phyloP scores from a whole-genome alignment of 148 eudicot genomes.

The Arctostaphylos glauca region DNA sequence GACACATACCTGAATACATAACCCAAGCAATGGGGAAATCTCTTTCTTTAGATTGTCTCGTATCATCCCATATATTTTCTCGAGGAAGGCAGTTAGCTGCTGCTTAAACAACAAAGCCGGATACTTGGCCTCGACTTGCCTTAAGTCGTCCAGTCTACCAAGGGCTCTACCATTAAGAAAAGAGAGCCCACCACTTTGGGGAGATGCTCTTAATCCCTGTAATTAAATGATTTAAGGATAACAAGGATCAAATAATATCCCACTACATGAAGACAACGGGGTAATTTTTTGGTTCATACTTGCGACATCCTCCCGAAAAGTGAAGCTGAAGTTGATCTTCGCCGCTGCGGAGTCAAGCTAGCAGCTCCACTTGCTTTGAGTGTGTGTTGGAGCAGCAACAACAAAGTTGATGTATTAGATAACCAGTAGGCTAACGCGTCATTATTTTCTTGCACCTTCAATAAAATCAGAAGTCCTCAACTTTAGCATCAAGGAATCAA shows the following conservation, averaged over 20 bases:
- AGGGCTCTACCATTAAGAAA: constrained; percentile 72
- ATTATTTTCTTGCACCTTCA: constrained; percentile 82
- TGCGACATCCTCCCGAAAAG: constrained; percentile 97
- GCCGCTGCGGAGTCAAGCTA: constrained; percentile 80
- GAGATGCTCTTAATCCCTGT: constrained; percentile 76
- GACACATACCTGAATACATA: constrained; percentile 79
- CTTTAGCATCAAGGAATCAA: constrained; percentile 1
- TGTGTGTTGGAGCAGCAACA: constrained; percentile 95
- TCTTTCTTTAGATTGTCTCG: constrained; percentile 96
- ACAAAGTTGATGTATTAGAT: constrained; percentile 79
- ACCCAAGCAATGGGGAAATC: constrained; percentile 89
- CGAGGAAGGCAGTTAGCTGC: constrained; percentile 96
- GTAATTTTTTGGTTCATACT: constrained; percentile 36
- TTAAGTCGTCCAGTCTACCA: constrained; percentile 69
- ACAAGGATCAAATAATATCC: background rate
- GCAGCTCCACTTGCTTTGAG: constrained; percentile 96
- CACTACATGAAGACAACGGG: background rate
- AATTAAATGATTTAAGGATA: background rate
- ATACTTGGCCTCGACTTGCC: constrained; percentile 97
- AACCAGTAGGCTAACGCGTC: constrained; percentile 87
- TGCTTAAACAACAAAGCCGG: constrained; percentile 97
- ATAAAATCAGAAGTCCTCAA: constrained; percentile 10
- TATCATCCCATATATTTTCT: constrained; percentile 97
- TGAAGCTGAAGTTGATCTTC: constrained; percentile 84
- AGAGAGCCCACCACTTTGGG: constrained; percentile 83